Percentiles rank a stretch among this genome's conserved stretches.
phyloP scores from a whole-genome alignment of 1,284 basidiomycete genomes.

The Microbotryum silenes-acaulis region DNA sequence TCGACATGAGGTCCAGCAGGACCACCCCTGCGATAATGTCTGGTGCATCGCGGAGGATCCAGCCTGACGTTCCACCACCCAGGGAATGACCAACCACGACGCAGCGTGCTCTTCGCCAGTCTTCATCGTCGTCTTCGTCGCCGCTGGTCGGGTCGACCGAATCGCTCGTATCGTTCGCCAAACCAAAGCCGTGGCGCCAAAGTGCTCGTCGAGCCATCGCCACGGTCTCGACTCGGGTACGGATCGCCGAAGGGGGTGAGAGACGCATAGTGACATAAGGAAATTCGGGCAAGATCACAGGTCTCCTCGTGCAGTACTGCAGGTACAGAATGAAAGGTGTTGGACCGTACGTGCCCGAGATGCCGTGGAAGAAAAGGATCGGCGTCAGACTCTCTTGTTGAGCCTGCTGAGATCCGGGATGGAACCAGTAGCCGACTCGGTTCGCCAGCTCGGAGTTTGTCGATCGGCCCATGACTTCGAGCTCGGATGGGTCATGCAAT shows the following conservation, averaged over 20 bases:
- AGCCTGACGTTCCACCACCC: constrained; percentile 15
- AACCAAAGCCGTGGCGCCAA: constrained; percentile 28
- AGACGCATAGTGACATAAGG: constrained; percentile 29
- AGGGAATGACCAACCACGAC: constrained; percentile 24
- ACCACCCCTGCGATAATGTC: constrained; percentile 26
- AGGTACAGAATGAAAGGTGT: constrained; percentile 12
- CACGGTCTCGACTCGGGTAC: constrained; percentile 22
- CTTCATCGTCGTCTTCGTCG: constrained; percentile 9
- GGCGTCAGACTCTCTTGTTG: constrained; percentile 8
- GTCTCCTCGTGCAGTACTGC: constrained; percentile 13
- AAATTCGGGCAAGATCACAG: constrained; percentile 24
- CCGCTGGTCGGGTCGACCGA: neutral
- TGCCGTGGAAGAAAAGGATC: constrained; percentile 27
- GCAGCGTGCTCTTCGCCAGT: constrained; percentile 24
- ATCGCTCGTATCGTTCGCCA: constrained; percentile 10
- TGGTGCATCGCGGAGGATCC: constrained; percentile 28
- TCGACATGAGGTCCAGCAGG: constrained; percentile 26
- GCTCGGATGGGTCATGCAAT: constrained; percentile 15
- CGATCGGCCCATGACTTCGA: constrained; percentile 6
- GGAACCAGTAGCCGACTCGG: constrained; percentile 24
- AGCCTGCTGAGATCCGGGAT: constrained; percentile 12
- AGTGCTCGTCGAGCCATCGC: constrained; percentile 22
- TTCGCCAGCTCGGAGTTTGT: constrained; percentile 3
- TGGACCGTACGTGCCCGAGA: constrained; percentile 16
- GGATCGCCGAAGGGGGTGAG: constrained; percentile 16